A percentile compares a stretch with the other conserved stretches of the same genome.
phyloP scores from a whole-genome alignment of 2,329 filamentous ascomycete genomes.

The Penicillium italicum region DNA sequence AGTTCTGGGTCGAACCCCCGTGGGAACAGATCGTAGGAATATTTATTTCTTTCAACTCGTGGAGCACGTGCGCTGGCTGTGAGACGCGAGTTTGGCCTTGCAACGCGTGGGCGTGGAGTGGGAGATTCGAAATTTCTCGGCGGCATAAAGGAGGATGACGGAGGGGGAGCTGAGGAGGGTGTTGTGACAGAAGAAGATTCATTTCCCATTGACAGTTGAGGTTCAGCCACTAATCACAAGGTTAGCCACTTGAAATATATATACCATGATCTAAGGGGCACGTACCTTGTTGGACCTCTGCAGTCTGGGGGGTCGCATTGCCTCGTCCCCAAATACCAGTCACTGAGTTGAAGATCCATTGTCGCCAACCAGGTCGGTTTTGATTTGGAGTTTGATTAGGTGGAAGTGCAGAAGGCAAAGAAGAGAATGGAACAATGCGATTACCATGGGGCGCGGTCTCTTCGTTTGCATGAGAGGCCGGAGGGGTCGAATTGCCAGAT shows the following conservation, averaged over 20 bases:
- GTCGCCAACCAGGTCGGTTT: not conserved
- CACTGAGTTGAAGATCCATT: slow-evolving; percentile 19
- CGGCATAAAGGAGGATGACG: not conserved
- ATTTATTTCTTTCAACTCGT: not conserved
- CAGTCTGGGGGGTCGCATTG: slow-evolving; percentile 3
- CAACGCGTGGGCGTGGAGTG: not conserved
- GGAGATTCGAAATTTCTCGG: not conserved
- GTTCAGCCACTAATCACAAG: not conserved
- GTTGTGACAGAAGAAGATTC: not conserved
- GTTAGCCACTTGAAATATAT: not conserved
- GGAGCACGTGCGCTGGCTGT: not conserved
- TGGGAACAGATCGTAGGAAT: slow-evolving; percentile 1
- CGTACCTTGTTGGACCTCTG: not conserved
- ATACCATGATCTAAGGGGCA: not conserved
- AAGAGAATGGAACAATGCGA: not conserved
- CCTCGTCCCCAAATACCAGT: slow-evolving; percentile 15
- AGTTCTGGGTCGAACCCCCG: slow-evolving; percentile 6
- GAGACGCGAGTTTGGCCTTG: not conserved
- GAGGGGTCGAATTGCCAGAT: not conserved
- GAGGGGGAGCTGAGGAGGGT: not conserved
- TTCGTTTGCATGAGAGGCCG: not conserved
- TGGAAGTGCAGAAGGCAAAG: slow-evolving; percentile 1
- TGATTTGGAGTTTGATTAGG: not conserved
- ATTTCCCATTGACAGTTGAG: not conserved
- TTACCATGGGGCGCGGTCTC: not conserved